Conservation (phyloP, 1,284 basidiomycete species). For the Apiotrichum gamsii region DNA sequence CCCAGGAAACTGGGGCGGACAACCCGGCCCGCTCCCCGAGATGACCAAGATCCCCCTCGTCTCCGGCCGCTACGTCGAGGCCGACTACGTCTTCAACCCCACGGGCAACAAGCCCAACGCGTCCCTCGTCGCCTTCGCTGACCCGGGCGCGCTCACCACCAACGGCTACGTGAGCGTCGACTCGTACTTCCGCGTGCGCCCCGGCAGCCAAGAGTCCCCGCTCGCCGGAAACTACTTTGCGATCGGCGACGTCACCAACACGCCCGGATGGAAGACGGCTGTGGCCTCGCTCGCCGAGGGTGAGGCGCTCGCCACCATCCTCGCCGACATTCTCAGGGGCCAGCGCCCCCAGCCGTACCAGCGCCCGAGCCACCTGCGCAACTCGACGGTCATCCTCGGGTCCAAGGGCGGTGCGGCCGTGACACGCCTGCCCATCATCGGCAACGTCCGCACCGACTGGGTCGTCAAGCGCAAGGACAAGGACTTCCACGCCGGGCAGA, state of each 20-base stretch:
- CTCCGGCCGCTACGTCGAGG: conserved; percentile 34
- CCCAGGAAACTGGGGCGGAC: conserved; percentile 28
- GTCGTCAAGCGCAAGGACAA: conserved; percentile 29
- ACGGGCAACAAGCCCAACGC: conserved; percentile 48
- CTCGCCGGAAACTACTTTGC: conserved; percentile 37
- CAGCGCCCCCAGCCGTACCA: conserved; percentile 25
- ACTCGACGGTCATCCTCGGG: conserved; percentile 33
- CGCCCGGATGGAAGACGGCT: conserved; percentile 37
- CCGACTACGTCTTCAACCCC: conserved; percentile 49
- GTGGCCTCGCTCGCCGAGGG: conserved; percentile 26
- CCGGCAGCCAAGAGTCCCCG: conserved; percentile 14
- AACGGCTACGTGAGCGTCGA: conserved; percentile 41
- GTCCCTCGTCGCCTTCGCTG: conserved; percentile 32
- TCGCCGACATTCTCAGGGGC: conserved; percentile 25
- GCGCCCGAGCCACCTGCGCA: conserved; percentile 8
- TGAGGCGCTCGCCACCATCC: conserved; percentile 24
- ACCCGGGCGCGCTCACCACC: conserved; percentile 33
- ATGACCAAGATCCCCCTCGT: conserved; percentile 34
- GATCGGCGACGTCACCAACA: conserved; percentile 38
- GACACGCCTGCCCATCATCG: conserved; percentile 29
- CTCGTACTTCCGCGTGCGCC: conserved; percentile 24
- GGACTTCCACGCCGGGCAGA: conserved; percentile 26
- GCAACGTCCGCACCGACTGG: conserved; percentile 17
- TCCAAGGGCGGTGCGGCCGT: conserved; percentile 25
- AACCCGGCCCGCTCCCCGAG: conserved; percentile 27